Evolutionary conservation across 768 basidiomycete species (phyloP), one percentile per base, ranked within the genome.

Genomic region (Phlebiopsis flavidoalba): DNA sequence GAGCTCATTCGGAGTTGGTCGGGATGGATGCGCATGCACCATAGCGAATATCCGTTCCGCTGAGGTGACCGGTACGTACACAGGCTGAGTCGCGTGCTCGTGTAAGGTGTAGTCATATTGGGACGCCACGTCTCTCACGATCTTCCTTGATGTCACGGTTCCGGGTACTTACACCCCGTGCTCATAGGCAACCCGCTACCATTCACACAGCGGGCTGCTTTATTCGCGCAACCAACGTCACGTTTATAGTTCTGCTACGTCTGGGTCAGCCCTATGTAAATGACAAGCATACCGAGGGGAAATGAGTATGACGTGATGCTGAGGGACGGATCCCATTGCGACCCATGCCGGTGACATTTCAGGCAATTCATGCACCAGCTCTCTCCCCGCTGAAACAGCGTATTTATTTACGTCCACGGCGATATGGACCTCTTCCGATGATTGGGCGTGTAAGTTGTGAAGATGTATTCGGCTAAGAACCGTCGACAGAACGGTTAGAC

Each of bases 11-110:
- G n/a, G 73, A 67, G 59, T 70, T 8, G 75, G 83, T 69, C 15
- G 87, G 78, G 43, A n/a, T 70, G 75, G 35, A 91, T 78, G 12
- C 80, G 81, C 77, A 91, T 79, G 47, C n/a, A n/a, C 87, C 87
- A 71, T 84, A 88, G 64, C 78, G 80, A 60, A 80, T n/a, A 77
- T 53, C 73, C 79, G 53, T 75, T 77, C 22, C 81, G 88, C n/a
- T 89, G 59, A n/a, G 35, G n/a, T n/a, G n/a, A n/a, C n/a, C n/a
- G n/a, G n/a, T n/a, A n/a, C n/a, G n/a, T n/a, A n/a, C n/a, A n/a
- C 22, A 2, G 22, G 17, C 5, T 35, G 21, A 43, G 47, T 54
- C 65, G 69, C 51, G 53, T 17, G 4, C 31, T 12, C 15, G n/a
- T 47, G 31, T 10, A 33, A 22, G 17, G 37, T 10, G 8, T 6